phyloP scores from a whole-genome alignment of 345 rosid species.

The Salix arbutifolia region DNA sequence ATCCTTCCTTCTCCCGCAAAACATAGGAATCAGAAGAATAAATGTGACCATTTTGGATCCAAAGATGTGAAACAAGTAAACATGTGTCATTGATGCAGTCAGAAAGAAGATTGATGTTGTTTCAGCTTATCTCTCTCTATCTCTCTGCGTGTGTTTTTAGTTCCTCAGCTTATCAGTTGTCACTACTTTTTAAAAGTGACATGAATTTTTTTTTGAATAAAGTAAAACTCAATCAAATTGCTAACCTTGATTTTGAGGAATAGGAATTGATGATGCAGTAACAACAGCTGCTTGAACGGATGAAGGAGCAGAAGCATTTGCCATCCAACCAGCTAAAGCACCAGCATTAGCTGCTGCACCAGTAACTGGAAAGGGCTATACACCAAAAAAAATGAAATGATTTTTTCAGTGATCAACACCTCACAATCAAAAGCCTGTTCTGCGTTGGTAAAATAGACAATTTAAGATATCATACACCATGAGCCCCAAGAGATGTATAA shows the following conservation, averaged over 20 bases:
- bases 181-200: neutral
- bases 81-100: neutral
- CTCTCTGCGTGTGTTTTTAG: neutral
- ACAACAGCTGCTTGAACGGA: constrained; percentile 86
- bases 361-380: constrained; percentile 58
- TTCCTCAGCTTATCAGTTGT: neutral
- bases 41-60: neutral
- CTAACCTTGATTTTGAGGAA: constrained; percentile 75
- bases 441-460: neutral
- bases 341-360: constrained; percentile 60
- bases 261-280: constrained; percentile 66
- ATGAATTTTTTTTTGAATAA: neutral
- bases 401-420: neutral
- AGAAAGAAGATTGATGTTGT: neutral
- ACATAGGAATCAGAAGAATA: neutral
- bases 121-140: neutral
- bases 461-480: constrained; percentile 42
- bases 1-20: neutral
- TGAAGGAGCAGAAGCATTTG: constrained; percentile 70
- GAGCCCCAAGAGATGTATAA: constrained; percentile 51
- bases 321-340: constrained; percentile 85
- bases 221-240: neutral
- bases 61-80: neutral
- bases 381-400: constrained; percentile 7
- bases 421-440: neutral